Evolutionary conservation across 1,284 basidiomycete genomes (phyloP), one percentile per base, ranked within the genome.

Genomic region (Inonotus obliquus): DNA sequence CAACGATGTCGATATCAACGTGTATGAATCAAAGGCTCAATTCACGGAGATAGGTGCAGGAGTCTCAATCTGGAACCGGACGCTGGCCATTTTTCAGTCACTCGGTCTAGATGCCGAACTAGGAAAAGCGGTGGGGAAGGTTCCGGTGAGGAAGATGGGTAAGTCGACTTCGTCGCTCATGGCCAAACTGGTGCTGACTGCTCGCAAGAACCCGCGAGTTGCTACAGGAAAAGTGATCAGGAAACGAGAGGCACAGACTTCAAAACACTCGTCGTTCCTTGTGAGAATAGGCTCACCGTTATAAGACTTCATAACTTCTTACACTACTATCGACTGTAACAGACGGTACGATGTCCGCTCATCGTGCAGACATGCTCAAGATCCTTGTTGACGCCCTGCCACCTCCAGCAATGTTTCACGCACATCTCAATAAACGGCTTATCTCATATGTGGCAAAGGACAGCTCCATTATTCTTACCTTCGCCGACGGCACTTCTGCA

Each of bases 41-140:
- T 71, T 77, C 39, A 72, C 72, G 0, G 71, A 72, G 23, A 69
- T 74, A 27, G 76, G 76, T 1, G 72, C 73, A 1, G 75, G 73
- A 1, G 73, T 77, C 14, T 70, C 71, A 0, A 71, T 77, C 9
- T 77, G 75, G 76, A 73, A 74, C 44, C 70, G 75, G 48, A 76
- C 75, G 1, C 75, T 75, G 74, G 68, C 69, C 11, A 68, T 74
- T 19, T 66, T 77, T 63, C 70, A 75, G 57, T 60, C 68, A 10
- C 68, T 77, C 0, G 75, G 74, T 0, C 63, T 77, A 9, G 70
- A 74, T 48, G 69, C 69, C 10, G 69, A 73, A 37, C 65, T 77
- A 1, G 64, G 63, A 35, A 32, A 67, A 60, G 62, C 67, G 68
- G 63, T 70, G 47, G 59, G 69, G 65, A 35, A 63, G 66, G 62